Evolutionary conservation across 1,139 yeast species (phyloP), one percentile per base, ranked within the genome.

Genomic region (Citeromyces hawaiiensis): DNA sequence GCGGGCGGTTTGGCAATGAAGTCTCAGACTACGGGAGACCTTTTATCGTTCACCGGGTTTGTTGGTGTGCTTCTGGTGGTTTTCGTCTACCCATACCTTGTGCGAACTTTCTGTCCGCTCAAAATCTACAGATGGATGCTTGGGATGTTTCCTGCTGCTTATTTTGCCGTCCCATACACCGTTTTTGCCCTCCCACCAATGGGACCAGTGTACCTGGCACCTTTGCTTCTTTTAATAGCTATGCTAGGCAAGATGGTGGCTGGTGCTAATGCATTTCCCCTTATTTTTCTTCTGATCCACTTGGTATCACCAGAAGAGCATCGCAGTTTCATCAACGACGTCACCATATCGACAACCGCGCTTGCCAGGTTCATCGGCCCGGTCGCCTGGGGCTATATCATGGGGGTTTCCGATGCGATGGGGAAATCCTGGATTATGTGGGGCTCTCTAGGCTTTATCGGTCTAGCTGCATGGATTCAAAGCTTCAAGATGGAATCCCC

Each of bases 311-410:
- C 67, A 7, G 60, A 68, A 23, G 56, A 62, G 44, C 69, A 71
- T 49, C 55, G 76, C 40, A 74, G 75, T 0, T 63, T 68, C 44
- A 61, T 72, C 34, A 72, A 72, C 51, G 73, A 75, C 14, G 55
- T 66, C 10, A 62, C 73, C 2, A 57, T 71, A 47, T 66, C 72
- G 42, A 61, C 70, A 37, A 60, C 70, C 16, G 68, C 83, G 1
- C 56, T 70, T 33, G 78, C 82, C 0, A 56, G 83, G 45, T 76
- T 72, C 41, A 36, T 71, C 1, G 83, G 78, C 3, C 85, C 85
- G 0, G 53, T 75, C 13, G 34, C 63, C 2, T 75, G 80, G 77
- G 83, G 83, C 9, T 59, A 56, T 39, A 48, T 76, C 35, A 73
- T 76, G 68, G 32, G 32, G 4, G 32, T n/a, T 11, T 11, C 32